Percentiles rank a stretch among this genome's conserved stretches.
Conservation (phyloP, 768 basidiomycete genomes). For the Mycena olivaceomarginata region DNA sequence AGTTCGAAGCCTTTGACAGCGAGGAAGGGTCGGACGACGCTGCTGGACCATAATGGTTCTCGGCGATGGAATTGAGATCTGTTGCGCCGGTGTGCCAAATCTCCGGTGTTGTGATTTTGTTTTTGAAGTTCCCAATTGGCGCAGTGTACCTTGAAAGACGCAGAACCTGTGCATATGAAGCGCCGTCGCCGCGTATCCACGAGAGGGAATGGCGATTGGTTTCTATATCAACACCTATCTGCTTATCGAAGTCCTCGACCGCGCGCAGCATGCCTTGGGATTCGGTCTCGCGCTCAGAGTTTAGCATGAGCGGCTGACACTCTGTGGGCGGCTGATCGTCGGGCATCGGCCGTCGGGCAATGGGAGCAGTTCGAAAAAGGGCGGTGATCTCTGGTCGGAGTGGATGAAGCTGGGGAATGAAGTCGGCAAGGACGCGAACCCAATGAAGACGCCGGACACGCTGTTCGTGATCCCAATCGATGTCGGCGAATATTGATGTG, state of each 20-base stretch:
- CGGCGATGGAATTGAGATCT: constrained; percentile 11
- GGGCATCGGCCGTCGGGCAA: constrained; percentile 1
- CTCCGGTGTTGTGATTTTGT: constrained; percentile 14
- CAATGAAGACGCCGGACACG: not conserved
- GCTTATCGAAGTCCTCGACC: not conserved
- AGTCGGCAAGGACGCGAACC: not conserved
- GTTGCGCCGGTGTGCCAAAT: constrained; percentile 32
- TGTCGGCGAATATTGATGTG: not conserved
- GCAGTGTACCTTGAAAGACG: not conserved
- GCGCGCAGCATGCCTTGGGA: constrained; percentile 14
- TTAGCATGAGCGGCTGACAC: constrained; percentile 5
- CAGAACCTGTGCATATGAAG: not conserved
- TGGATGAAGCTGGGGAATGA: not conserved
- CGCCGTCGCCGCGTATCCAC: constrained; percentile 24
- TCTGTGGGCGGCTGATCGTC: not conserved
- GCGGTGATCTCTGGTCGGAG: not conserved
- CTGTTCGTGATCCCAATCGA: not conserved
- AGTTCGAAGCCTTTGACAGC: constrained; percentile 19
- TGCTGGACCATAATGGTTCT: constrained; percentile 36
- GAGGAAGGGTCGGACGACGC: constrained; percentile 17
- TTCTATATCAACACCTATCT: constrained; percentile 2
- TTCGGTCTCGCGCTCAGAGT: not conserved
- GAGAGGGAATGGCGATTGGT: not conserved
- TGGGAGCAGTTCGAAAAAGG: not conserved
- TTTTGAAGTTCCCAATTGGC: not conserved